Conservation (phyloP, 495 filamentous ascomycete species). For the Xylaria flabelliformis region DNA sequence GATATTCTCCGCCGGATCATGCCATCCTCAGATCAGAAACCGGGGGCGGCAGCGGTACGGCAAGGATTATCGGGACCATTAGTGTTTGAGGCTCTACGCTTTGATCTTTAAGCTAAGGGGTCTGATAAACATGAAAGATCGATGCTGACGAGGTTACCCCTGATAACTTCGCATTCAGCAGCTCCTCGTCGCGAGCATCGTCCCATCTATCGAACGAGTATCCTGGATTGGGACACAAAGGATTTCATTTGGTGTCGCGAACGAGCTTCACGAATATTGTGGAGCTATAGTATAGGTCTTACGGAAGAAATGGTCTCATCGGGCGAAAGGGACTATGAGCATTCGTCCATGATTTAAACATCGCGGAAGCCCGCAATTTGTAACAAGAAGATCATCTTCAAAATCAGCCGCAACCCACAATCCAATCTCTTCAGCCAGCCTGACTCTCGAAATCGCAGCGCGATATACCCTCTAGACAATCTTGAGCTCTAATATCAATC, state of each 20-base stretch:
- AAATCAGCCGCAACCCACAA: constrained; percentile 26
- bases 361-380: constrained; percentile 27
- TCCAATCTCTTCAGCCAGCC: constrained; percentile 36
- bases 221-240: constrained; percentile 31
- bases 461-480: constrained; percentile 9
- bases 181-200: constrained; percentile 37
- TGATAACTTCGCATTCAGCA: constrained; percentile 28
- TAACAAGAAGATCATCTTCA: constrained; percentile 28
- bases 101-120: constrained; percentile 35
- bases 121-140: constrained; percentile 22
- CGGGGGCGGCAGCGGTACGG: constrained; percentile 30
- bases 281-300: not conserved
- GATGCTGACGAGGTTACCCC: constrained; percentile 21
- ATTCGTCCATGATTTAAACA: constrained; percentile 23
- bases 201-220: constrained; percentile 42
- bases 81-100: constrained; percentile 42
- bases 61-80: constrained; percentile 37
- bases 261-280: constrained; percentile 17
- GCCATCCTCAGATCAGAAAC: constrained; percentile 43
- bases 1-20: constrained; percentile 35
- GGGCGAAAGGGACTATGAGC: not conserved
- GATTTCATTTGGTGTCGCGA: constrained; percentile 35
- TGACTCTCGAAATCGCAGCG: constrained; percentile 29
- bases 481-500: constrained; percentile 1
- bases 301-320: not conserved